These are phyloP conservation scores for Mycosphaerelloides madeirae DNA, from an alignment of 2,329 filamentous ascomycete species.

Conservation along the genomic window DNA sequence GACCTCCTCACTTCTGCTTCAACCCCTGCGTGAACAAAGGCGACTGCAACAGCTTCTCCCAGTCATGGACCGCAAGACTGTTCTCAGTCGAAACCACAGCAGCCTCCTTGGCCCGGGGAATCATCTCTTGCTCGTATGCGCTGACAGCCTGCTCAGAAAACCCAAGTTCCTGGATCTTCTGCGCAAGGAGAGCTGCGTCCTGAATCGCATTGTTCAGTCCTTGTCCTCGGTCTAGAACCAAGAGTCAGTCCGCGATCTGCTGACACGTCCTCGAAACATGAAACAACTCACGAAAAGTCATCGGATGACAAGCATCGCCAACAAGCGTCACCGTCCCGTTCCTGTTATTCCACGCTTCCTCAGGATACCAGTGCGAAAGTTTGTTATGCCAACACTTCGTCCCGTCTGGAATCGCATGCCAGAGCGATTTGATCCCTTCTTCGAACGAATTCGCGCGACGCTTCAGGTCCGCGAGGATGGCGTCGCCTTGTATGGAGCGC, in stretches of 20 bases:
- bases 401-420: conserved; percentile 14
- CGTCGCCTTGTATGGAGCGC: conserved; percentile 1
- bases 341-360: conserved; percentile 23
- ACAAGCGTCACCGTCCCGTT: conserved; percentile 30
- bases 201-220: conserved; percentile 42
- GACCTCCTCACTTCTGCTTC: conserved; percentile 12
- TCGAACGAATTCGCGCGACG: conserved; percentile 11
- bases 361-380: conserved; percentile 23
- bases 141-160: conserved; percentile 8
- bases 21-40: conserved; percentile 15
- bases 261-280: neutral
- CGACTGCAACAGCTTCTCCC: conserved; percentile 13
- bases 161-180: conserved; percentile 10
- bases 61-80: conserved; percentile 14
- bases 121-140: conserved; percentile 15
- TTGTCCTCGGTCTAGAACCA: conserved; percentile 37
- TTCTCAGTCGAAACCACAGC: conserved; percentile 12
- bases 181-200: conserved; percentile 31
- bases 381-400: conserved; percentile 19
- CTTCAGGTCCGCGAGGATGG: conserved; percentile 14
- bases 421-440: conserved; percentile 9
- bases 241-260: neutral
- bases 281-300: conserved; percentile 32
- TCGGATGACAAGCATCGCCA: conserved; percentile 42
- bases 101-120: conserved; percentile 14